These are phyloP conservation scores for Plasmopara viticola DNA, from an alignment of 352 stramenopile genomes.

Conservation along the genomic window DNA sequence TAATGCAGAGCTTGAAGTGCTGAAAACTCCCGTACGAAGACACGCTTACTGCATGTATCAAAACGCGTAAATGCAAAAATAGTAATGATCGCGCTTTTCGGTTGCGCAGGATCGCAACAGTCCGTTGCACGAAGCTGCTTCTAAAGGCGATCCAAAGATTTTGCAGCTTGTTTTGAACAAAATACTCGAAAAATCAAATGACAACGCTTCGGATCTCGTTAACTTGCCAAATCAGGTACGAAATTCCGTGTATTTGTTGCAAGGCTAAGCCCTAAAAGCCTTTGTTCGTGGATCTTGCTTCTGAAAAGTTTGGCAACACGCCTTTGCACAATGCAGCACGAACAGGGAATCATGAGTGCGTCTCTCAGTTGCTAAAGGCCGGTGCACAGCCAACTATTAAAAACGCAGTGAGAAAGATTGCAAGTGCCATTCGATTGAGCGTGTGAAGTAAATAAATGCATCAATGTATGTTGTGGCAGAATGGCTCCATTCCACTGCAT, in stretches of 20 bases:
- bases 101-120: conserved; percentile 62
- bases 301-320: conserved; percentile 65
- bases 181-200: conserved; percentile 37
- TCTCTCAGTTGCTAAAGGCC: conserved; percentile 42
- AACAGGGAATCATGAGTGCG: conserved; percentile 41
- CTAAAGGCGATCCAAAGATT: conserved; percentile 44
- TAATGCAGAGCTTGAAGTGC: conserved; percentile 46
- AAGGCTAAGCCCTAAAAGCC: background rate
- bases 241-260: background rate
- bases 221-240: conserved; percentile 53
- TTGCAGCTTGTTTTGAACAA: conserved; percentile 44
- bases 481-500: conserved; percentile 63
- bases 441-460: background rate
- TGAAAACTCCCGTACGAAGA: conserved; percentile 60
- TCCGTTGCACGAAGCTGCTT: conserved; percentile 64
- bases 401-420: conserved; percentile 42
- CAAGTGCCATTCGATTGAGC: background rate
- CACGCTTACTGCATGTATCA: background rate
- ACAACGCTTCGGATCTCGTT: conserved; percentile 34
- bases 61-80: no score
- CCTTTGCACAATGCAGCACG: conserved; percentile 67
- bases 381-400: conserved; percentile 35
- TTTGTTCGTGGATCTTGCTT: background rate
- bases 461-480: conserved; percentile 23
- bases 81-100: background rate